Percentiles rank a stretch among this genome's conserved stretches.
These are phyloP conservation scores for Fusarium solani-melongenae DNA, from an alignment of 2,329 filamentous ascomycete species.

Conservation along the genomic window DNA sequence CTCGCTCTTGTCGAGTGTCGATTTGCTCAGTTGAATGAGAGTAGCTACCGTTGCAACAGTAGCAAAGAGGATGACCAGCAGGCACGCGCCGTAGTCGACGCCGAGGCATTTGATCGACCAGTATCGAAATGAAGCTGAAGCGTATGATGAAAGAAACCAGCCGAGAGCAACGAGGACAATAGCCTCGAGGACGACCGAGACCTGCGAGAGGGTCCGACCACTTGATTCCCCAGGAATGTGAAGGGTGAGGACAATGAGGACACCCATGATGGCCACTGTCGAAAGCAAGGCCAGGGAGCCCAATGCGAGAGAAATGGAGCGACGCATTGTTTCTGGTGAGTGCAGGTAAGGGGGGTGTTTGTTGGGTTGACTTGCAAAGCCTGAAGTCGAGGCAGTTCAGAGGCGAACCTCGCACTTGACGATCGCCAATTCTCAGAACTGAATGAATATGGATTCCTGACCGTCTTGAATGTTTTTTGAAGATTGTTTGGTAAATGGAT, in stretches of 20 bases:
- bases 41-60: constrained; percentile 58
- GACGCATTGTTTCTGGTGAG: constrained; percentile 30
- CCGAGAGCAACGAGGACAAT: constrained; percentile 39
- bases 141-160: constrained; percentile 50
- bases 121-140: constrained; percentile 32
- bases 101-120: constrained; percentile 39
- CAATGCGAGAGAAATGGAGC: constrained; percentile 28
- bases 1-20: constrained; percentile 22
- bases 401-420: constrained; percentile 31
- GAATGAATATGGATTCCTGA: neutral
- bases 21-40: constrained; percentile 52
- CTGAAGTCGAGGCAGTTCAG: constrained; percentile 12
- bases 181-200: constrained; percentile 46
- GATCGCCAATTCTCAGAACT: constrained; percentile 9
- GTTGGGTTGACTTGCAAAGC: constrained; percentile 14
- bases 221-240: constrained; percentile 35
- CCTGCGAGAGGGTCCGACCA: constrained; percentile 39
- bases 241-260: constrained; percentile 35
- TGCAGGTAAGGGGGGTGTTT: constrained; percentile 4
- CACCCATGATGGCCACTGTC: constrained; percentile 32
- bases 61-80: constrained; percentile 57
- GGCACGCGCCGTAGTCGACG: constrained; percentile 42
- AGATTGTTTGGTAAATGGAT: constrained; percentile 7
- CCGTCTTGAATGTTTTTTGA: neutral
- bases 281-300: constrained; percentile 37